Conservation (phyloP, 2,329 filamentous ascomycete genomes). For the Phoma herbarum region DNA sequence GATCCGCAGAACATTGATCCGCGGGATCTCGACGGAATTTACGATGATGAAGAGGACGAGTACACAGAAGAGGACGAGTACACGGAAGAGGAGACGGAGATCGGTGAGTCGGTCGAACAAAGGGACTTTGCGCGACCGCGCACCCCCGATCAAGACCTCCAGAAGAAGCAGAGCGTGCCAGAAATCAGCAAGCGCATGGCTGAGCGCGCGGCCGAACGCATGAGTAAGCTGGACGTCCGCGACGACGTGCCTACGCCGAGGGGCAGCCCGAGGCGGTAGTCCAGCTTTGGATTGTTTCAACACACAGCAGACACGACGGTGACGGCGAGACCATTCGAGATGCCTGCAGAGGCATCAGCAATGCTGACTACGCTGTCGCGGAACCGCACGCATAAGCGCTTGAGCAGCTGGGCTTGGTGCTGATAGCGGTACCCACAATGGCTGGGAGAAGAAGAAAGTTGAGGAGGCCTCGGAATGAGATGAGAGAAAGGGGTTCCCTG, state of each 20-base stretch:
- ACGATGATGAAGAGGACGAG: constrained; percentile 31
- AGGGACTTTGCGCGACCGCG: neutral
- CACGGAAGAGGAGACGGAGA: constrained; percentile 37
- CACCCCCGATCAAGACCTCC: constrained; percentile 20
- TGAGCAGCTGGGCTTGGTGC: too few relatives aligned
- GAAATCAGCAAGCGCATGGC: constrained; percentile 23
- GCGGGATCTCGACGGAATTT: neutral
- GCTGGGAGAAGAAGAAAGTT: too few relatives aligned
- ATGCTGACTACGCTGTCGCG: too few relatives aligned
- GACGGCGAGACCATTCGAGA: too few relatives aligned
- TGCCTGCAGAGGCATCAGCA: too few relatives aligned
- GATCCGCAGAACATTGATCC: constrained; percentile 31
- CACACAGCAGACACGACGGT: too few relatives aligned
- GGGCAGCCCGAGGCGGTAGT: constrained; percentile 25
- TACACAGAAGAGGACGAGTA: constrained; percentile 38
- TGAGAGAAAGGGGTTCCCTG: neutral
- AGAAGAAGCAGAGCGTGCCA: constrained; percentile 4
- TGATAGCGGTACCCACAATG: too few relatives aligned
- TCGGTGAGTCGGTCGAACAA: constrained; percentile 15
- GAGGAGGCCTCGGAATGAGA: too few relatives aligned
- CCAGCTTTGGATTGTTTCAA: neutral
- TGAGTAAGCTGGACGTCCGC: constrained; percentile 27
- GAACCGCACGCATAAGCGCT: too few relatives aligned
- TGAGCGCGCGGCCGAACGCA: constrained; percentile 21
- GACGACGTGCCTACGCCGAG: constrained; percentile 37